These are phyloP conservation scores for Tulasnella sp. DNA, from an alignment of 768 basidiomycete species.

Conservation along the genomic window DNA sequence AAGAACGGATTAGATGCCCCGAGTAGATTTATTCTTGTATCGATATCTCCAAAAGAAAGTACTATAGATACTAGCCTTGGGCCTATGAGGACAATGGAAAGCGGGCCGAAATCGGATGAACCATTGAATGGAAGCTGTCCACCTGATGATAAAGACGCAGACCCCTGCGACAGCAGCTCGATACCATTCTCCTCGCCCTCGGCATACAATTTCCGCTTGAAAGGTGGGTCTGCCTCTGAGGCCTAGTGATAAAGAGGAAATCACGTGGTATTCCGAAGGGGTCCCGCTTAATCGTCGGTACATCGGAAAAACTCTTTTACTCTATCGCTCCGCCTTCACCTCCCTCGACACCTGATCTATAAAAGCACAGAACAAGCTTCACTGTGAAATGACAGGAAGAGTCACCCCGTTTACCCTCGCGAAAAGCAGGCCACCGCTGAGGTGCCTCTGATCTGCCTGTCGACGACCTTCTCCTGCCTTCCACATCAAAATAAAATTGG, in stretches of 20 bases:
- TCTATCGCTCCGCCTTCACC: not conserved
- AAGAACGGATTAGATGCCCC: constrained; percentile 24
- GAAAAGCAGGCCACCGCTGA: not conserved
- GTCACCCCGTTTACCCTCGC: not conserved
- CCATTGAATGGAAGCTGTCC: not conserved
- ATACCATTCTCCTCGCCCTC: not conserved
- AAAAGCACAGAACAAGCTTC: not conserved
- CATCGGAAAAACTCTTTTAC: not conserved
- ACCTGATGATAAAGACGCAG: not conserved
- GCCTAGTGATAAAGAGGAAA: constrained; percentile 65
- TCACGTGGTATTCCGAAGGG: constrained; percentile 22
- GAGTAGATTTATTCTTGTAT: not conserved
- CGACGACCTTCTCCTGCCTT: not conserved
- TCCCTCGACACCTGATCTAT: not conserved
- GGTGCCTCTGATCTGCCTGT: constrained; percentile 13
- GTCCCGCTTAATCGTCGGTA: not conserved
- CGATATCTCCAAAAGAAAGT: not conserved
- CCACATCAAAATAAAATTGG: not conserved
- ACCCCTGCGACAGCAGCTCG: no score
- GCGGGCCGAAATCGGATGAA: not conserved
- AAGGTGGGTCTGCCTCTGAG: constrained; percentile 63
- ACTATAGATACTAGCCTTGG: not conserved
- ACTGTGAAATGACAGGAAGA: not conserved
- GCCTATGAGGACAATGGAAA: not conserved
- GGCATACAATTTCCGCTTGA: constrained; percentile 5